phyloP scores from a whole-genome alignment of 2,329 filamentous ascomycete species.

The Gnomoniopsis sp. region DNA sequence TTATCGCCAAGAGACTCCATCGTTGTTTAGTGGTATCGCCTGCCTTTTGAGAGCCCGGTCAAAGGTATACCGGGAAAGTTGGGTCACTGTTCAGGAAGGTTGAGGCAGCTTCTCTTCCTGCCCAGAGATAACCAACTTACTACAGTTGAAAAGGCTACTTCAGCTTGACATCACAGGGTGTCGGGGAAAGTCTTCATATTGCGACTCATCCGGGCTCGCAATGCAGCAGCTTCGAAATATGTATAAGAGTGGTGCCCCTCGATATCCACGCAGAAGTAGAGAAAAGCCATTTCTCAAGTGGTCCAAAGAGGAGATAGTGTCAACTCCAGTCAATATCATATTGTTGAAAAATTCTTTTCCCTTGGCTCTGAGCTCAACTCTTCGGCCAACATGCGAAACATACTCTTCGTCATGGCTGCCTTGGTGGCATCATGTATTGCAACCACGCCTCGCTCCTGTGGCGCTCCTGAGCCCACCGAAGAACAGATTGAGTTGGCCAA shows the following conservation, averaged over 20 bases:
- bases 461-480: conserved; percentile 23
- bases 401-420: background rate
- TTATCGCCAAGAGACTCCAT: background rate
- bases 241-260: too few relatives aligned
- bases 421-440: conserved; percentile 1
- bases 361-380: background rate
- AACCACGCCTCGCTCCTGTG: conserved; percentile 20
- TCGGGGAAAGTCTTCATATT: too few relatives aligned
- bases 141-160: too few relatives aligned
- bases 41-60: background rate
- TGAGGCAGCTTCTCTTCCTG: background rate
- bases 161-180: too few relatives aligned
- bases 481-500: conserved; percentile 23
- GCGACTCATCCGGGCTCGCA: too few relatives aligned
- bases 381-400: conserved; percentile 9
- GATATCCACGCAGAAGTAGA: too few relatives aligned
- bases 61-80: background rate
- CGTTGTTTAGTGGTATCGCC: background rate
- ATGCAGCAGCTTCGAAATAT: too few relatives aligned
- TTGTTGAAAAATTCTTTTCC: background rate
- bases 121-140: background rate
- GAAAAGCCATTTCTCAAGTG: too few relatives aligned
- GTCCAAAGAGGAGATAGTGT: too few relatives aligned
- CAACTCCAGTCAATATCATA: background rate
- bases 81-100: background rate